Base-by-base conservation (phyloP, 1,284 basidiomycete genomes). In the Exsudoporus floridanus region DNA sequence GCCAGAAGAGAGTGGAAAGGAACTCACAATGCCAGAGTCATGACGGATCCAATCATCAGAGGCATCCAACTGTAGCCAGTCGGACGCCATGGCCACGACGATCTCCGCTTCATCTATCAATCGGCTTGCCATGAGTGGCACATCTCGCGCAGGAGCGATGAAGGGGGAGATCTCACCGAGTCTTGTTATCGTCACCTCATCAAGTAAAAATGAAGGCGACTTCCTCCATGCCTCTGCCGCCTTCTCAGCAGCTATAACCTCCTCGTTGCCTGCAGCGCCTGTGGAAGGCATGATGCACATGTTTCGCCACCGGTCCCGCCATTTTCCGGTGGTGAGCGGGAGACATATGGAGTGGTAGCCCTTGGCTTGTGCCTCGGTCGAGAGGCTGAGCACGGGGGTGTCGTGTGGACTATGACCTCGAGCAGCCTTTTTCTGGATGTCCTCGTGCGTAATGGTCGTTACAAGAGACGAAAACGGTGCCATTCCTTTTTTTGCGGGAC, bases 1-100 rank as follows among this genome's bases (percentile, higher is more conserved):
- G 38, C 31, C 41, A 33, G 50, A 49, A 57, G 14, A 50, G 43
- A 47, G 50, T 41, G 47, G 52, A 39, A 76, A 33, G 40, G 53
- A 38, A 77, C 87, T 70, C 70, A 94, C 93, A 53, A 97, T 88
- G 74, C 98, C 97, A 47, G 94, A 90, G 67, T 99, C 97, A 62
- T 96, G 91, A 41, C 97, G 84, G 53, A 99, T 89, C 76, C 95
- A 95, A 66, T 95, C 92, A 71, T 98, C 94, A 1, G 82, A 76
- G 12, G 93, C 88, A 73, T 99, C 97, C 37, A 99, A 79, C 70
- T 98, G 93, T 12, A 99, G 78, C 97, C 97, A 99, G 54, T 92
- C 90, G 14, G 94, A 93, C 9, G 90, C 80, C 63, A 97, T 79
- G 4, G 80, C 88, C 18, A 91, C 81, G 21, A 92, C 76, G 33